These are phyloP conservation scores for Citrullus colocynthis DNA, from an alignment of 306 rosid species.

Conservation along the genomic window DNA sequence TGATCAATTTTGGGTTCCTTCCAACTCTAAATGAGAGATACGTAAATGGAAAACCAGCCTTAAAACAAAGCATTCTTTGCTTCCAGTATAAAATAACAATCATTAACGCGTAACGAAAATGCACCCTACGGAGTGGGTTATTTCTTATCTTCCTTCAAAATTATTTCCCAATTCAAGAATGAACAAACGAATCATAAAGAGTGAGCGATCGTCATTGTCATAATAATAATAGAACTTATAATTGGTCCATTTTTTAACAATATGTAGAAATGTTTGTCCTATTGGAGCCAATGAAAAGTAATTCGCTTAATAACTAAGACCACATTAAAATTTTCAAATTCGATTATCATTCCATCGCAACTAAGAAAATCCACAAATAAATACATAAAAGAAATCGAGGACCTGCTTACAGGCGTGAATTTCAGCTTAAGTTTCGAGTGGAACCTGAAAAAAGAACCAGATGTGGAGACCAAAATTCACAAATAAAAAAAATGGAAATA, in stretches of 20 bases:
- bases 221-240: background rate
- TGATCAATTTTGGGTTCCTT: background rate
- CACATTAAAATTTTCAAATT: background rate
- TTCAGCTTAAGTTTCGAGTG: background rate
- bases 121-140: background rate
- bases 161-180: background rate
- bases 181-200: background rate
- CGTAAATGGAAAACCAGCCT: background rate
- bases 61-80: background rate
- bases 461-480: background rate
- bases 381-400: background rate
- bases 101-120: background rate
- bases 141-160: background rate
- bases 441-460: background rate
- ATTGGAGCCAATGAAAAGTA: background rate
- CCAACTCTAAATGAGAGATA: background rate
- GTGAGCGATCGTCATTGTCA: background rate
- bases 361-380: background rate
- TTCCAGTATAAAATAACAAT: background rate
- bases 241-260: background rate
- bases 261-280: background rate
- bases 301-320: background rate
- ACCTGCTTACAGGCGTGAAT: background rate
- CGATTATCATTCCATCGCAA: background rate
- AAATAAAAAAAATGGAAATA: slow-evolving; percentile 1